Base-by-base conservation (phyloP, 352 stramenopile species). In the Pythium folliculosum region DNA sequence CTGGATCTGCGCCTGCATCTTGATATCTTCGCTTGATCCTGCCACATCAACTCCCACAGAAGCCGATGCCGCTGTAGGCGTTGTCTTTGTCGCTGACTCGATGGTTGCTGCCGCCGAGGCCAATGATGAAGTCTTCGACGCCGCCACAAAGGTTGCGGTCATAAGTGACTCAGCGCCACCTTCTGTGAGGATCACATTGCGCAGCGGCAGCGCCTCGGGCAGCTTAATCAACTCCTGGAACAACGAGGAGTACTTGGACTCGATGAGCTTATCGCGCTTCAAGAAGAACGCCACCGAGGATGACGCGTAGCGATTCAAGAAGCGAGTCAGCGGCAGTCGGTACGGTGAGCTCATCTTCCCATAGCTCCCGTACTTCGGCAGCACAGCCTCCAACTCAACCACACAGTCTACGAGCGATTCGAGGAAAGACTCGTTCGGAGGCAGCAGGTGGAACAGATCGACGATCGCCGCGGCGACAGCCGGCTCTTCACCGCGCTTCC, bases 361-460 rank as follows among this genome's bases (percentile, higher is more conserved):
- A 53, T 90, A 94, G 40, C 84, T 94, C 54, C 95, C 93, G 63
- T 98, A 99, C 53, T 84, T 84, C 1, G 89, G 90, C 21, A 99
- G 75, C 30, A 96, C 91, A 21, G 86, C 77, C 66, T 99, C 96
- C 8, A 99, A 77, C 61, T 98, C 90, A 14, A 99, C 88, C 8
- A 97, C 97, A 56, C 89, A 97, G 63, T 97, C 97, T 45, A 99
- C 96, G 23, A 99, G 81, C 19, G 89, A 85, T 64, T 99, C 96
- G 38, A 99, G 81, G 74, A 99, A 99, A 5, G 94, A 89, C 63
- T 96, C 88, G 49, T 97, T 96, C 23, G 96, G 87, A 21, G 97
- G 97, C 22, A 99, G 80, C 55, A 98, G 80, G 43, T 98, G 81
- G 77, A 99, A 99, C 7, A 99, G 82, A 69, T 98, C 91, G 49